These are phyloP conservation scores for Capsicum chinense DNA, from an alignment of 257 asterid genomes.

Conservation along the genomic window DNA sequence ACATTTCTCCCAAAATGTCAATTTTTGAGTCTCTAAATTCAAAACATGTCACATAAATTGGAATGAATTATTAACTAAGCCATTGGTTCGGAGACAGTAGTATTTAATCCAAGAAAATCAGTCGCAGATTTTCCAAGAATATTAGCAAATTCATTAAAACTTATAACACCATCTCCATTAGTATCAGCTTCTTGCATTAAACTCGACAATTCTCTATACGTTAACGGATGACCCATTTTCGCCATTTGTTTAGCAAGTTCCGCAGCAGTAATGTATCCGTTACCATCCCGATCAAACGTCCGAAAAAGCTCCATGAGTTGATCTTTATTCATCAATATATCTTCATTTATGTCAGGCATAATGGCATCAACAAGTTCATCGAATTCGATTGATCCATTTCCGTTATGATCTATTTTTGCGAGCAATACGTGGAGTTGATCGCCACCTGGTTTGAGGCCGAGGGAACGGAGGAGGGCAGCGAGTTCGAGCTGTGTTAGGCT, in stretches of 20 bases:
- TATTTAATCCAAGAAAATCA: conserved; percentile 50
- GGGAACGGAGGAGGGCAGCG: conserved; percentile 58
- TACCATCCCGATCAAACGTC: conserved; percentile 61
- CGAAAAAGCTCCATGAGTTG: conserved; percentile 57
- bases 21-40: too few relatives aligned
- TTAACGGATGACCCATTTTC: conserved; percentile 59
- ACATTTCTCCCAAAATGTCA: neutral
- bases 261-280: conserved; percentile 55
- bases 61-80: neutral
- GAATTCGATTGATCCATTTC: conserved; percentile 58
- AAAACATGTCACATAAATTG: neutral
- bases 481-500: conserved; percentile 60
- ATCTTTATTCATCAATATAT: conserved; percentile 54
- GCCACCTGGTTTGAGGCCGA: conserved; percentile 53
- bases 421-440: conserved; percentile 49
- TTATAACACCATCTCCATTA: conserved; percentile 67
- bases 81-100: conserved; percentile 29
- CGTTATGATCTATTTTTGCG: conserved; percentile 56
- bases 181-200: conserved; percentile 62
- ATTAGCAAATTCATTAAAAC: conserved; percentile 59
- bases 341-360: conserved; percentile 54
- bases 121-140: conserved; percentile 55
- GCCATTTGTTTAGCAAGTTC: conserved; percentile 66
- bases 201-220: conserved; percentile 47
- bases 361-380: conserved; percentile 55